These are phyloP conservation scores for Hypoxylon sp. DNA, from an alignment of 2,329 filamentous ascomycete species.

Conservation along the genomic window DNA sequence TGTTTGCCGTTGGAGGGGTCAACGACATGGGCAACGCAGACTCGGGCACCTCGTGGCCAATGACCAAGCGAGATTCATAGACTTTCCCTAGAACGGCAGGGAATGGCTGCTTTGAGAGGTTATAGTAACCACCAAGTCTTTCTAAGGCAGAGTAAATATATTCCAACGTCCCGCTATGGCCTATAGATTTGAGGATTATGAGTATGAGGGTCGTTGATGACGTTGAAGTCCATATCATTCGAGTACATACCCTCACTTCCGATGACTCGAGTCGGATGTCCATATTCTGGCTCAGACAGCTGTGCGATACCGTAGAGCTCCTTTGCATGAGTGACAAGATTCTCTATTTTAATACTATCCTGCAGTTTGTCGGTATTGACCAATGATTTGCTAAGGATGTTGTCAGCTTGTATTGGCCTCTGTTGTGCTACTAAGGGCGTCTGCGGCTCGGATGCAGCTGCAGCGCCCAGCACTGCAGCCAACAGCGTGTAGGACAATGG, in stretches of 20 bases:
- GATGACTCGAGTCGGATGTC: constrained; percentile 78
- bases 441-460: constrained; percentile 47
- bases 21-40: constrained; percentile 71
- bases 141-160: constrained; percentile 71
- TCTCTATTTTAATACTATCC: constrained; percentile 66
- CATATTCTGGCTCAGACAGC: constrained; percentile 69
- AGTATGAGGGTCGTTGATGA: constrained; percentile 3
- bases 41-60: constrained; percentile 65
- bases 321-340: constrained; percentile 70
- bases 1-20: constrained; percentile 73
- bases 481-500: constrained; percentile 20
- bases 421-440: constrained; percentile 45
- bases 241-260: constrained; percentile 68
- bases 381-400: constrained; percentile 53
- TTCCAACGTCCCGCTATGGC: constrained; percentile 73
- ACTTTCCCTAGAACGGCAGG: constrained; percentile 72
- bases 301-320: constrained; percentile 74
- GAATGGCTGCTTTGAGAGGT: constrained; percentile 73
- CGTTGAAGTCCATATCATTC: constrained; percentile 4
- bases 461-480: constrained; percentile 37
- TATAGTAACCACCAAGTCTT: constrained; percentile 71
- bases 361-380: constrained; percentile 70
- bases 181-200: constrained; percentile 53
- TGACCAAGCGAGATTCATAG: constrained; percentile 68
- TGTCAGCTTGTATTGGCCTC: constrained; percentile 28